phyloP scores from a whole-genome alignment of 148 eudicot genomes.

The Nepenthes mirabilis region DNA sequence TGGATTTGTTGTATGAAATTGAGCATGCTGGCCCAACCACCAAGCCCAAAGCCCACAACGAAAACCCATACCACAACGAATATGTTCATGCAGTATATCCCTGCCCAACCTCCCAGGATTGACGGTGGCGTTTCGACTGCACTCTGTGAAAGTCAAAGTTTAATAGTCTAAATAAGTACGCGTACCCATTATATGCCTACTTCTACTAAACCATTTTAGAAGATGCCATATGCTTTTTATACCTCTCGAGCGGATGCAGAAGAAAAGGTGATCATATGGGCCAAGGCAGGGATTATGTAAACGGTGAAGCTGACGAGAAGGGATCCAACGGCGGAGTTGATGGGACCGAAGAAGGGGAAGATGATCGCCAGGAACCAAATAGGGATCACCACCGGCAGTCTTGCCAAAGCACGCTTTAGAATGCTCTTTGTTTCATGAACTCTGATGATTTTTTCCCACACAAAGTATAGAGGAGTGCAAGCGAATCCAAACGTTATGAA shows the following conservation, averaged over 20 bases:
- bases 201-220: too few relatives aligned
- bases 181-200: too few relatives aligned
- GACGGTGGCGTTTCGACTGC: slow-evolving; percentile 71
- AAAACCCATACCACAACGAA: slow-evolving; percentile 77
- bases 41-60: slow-evolving; percentile 73
- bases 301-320: slow-evolving; percentile 83
- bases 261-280: slow-evolving; percentile 60
- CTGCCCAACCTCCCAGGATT: slow-evolving; percentile 66
- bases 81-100: slow-evolving; percentile 44
- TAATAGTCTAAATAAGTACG: too few relatives aligned
- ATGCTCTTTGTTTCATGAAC: slow-evolving; percentile 53
- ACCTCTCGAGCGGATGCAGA: slow-evolving; percentile 61
- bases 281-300: slow-evolving; percentile 70
- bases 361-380: slow-evolving; percentile 76
- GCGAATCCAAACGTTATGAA: slow-evolving; percentile 90
- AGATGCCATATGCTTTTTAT: not conserved
- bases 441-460: slow-evolving; percentile 71
- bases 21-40: slow-evolving; percentile 87
- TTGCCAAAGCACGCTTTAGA: slow-evolving; percentile 47
- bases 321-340: slow-evolving; percentile 73
- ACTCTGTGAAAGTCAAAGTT: slow-evolving; percentile 26
- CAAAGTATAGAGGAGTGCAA: slow-evolving; percentile 75
- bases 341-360: slow-evolving; percentile 94
- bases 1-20: slow-evolving; percentile 61
- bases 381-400: slow-evolving; percentile 71